Evolutionary conservation across 2,329 filamentous ascomycete species (phyloP).

Genomic region (Penicillium sp.): DNA sequence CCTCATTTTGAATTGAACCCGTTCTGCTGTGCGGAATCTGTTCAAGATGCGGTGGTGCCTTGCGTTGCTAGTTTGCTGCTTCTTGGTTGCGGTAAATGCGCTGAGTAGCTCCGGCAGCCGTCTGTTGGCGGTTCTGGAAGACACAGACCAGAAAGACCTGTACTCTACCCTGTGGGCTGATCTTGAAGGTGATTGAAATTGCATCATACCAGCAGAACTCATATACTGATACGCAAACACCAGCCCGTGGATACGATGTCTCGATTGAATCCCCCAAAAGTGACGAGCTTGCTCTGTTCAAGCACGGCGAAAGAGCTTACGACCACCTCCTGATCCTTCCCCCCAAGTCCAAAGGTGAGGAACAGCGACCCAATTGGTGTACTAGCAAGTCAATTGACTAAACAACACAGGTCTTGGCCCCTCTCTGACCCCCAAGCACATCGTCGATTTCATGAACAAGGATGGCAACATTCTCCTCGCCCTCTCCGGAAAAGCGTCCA

Average conservation of each 20-base stretch:
- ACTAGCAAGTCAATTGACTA: slow-evolving; percentile 27
- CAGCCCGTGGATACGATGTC: slow-evolving; percentile 81
- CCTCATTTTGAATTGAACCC: slow-evolving; percentile 17
- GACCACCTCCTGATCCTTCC: slow-evolving; percentile 91
- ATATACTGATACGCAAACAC: slow-evolving; percentile 13
- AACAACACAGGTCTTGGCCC: slow-evolving; percentile 72
- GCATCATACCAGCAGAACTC: not conserved
- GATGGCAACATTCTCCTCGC: slow-evolving; percentile 89
- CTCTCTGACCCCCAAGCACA: slow-evolving; percentile 77
- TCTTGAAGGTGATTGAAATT: slow-evolving; percentile 44
- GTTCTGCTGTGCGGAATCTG: slow-evolving; percentile 38
- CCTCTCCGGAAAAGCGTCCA: slow-evolving; percentile 70
- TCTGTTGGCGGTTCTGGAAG: slow-evolving; percentile 83
- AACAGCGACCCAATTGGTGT: not conserved
- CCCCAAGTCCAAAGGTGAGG: slow-evolving; percentile 79
- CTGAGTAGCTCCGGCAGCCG: slow-evolving; percentile 77
- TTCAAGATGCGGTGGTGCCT: slow-evolving; percentile 72
- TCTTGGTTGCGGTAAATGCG: slow-evolving; percentile 59
- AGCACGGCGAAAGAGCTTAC: slow-evolving; percentile 82
- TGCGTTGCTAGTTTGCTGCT: slow-evolving; percentile 69
- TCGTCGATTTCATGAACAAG: slow-evolving; percentile 89
- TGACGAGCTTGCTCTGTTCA: slow-evolving; percentile 75
- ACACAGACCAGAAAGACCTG: slow-evolving; percentile 73
- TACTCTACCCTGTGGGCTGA: slow-evolving; percentile 74
- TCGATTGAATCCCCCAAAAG: slow-evolving; percentile 82